A percentile compares a stretch with the other conserved stretches of the same genome.
phyloP scores from a whole-genome alignment of 345 rosid genomes.

The Euclidium syriacum region DNA sequence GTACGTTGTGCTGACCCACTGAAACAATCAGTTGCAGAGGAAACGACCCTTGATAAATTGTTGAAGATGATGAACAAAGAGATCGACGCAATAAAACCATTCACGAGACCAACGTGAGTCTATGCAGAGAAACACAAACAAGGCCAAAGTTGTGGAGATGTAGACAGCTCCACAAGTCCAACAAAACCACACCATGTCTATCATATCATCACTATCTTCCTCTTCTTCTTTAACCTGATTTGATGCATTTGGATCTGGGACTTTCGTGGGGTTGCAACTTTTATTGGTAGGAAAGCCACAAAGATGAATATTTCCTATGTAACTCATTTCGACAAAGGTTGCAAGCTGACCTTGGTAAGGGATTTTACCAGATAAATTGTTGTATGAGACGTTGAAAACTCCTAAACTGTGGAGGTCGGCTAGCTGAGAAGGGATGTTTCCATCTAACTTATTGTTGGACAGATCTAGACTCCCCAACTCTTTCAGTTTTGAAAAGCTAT shows the following conservation, averaged over 20 bases:
- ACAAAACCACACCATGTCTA: constrained; percentile 20
- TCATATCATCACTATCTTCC: not conserved
- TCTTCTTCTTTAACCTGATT: not conserved
- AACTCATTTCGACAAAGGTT: not conserved
- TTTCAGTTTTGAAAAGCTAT: constrained; percentile 41
- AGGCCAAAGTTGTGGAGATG: not conserved
- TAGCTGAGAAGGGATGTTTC: constrained; percentile 50
- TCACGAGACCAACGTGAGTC: constrained; percentile 10
- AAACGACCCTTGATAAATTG: not conserved
- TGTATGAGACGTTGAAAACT: constrained; percentile 54
- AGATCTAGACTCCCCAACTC: constrained; percentile 42
- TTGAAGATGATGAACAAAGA: constrained; percentile 3
- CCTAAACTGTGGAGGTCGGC: constrained; percentile 37
- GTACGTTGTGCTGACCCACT: not conserved
- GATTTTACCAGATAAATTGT: constrained; percentile 64
- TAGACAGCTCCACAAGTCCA: constrained; percentile 20
- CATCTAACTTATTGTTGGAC: constrained; percentile 54
- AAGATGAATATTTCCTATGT: not conserved
- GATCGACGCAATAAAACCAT: constrained; percentile 20
- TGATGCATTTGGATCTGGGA: not conserved
- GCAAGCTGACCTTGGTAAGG: constrained; percentile 29
- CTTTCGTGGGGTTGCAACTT: not conserved
- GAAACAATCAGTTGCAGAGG: not conserved
- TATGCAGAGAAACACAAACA: not conserved
- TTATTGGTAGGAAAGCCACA: constrained; percentile 16